phyloP scores from a whole-genome alignment of 1,284 basidiomycete species.

The Fomitopsis betulina region DNA sequence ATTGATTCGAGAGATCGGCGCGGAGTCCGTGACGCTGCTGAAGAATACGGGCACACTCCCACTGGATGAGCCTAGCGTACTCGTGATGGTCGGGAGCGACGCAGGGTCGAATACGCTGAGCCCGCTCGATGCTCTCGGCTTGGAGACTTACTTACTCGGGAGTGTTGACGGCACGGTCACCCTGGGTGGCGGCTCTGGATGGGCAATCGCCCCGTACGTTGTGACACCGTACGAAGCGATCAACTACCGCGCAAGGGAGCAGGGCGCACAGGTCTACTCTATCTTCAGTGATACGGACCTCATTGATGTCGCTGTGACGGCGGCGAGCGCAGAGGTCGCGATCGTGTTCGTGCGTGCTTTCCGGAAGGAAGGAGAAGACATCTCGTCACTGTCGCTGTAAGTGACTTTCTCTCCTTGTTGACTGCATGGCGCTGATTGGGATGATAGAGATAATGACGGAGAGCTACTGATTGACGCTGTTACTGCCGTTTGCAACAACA shows the following conservation, averaged over 20 bases:
- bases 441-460: constrained; percentile 53
- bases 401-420: not conserved
- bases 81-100: not conserved
- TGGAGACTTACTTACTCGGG: constrained; percentile 36
- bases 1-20: constrained; percentile 37
- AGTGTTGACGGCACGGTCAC: constrained; percentile 53
- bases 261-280: constrained; percentile 27
- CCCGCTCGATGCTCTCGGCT: not conserved
- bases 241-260: constrained; percentile 31
- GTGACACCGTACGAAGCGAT: constrained; percentile 39
- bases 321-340: constrained; percentile 34
- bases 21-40: constrained; percentile 55
- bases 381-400: not conserved
- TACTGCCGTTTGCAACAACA: constrained; percentile 38
- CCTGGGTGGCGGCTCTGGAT: constrained; percentile 51
- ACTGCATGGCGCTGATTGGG: too few relatives aligned
- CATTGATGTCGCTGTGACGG: not conserved
- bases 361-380: constrained; percentile 53
- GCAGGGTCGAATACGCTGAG: constrained; percentile 35
- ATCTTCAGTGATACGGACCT: not conserved
- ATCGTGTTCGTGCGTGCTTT: constrained; percentile 55
- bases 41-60: constrained; percentile 60
- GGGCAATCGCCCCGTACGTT: constrained; percentile 47
- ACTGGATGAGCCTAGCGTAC: constrained; percentile 30
- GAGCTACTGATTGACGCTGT: constrained; percentile 32